phyloP scores from a whole-genome alignment of 2,329 filamentous ascomycete genomes.

The Trichocomaceae sp. region DNA sequence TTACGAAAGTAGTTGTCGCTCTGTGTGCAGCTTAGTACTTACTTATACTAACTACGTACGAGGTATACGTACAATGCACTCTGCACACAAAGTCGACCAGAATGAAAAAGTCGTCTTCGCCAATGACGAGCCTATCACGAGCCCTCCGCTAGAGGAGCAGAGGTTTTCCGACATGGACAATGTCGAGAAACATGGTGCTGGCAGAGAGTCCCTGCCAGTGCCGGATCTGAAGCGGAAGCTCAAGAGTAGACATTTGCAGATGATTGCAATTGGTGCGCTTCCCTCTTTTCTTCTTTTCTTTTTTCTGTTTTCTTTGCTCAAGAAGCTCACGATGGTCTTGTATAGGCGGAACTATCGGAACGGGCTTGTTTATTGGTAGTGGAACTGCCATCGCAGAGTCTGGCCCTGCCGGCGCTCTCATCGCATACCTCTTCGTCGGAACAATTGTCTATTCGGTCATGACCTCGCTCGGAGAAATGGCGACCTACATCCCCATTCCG shows the following conservation, averaged over 20 bases:
- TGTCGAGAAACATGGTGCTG: conserved; percentile 32
- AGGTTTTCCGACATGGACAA: conserved; percentile 18
- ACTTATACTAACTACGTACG: background rate
- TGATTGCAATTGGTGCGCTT: conserved; percentile 91
- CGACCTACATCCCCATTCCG: conserved; percentile 68
- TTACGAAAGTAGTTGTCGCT: background rate
- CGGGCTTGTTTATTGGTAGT: conserved; percentile 64
- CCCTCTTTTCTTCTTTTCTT: background rate
- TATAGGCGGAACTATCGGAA: conserved; percentile 61
- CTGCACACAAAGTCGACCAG: conserved; percentile 3
- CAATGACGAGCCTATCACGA: background rate
- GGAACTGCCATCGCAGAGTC: conserved; percentile 56
- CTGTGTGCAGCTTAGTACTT: background rate
- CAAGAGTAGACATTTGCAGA: conserved; percentile 85
- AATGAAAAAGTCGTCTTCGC: conserved; percentile 4
- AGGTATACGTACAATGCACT: background rate
- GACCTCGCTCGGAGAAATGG: conserved; percentile 61
- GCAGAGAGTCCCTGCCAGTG: conserved; percentile 54
- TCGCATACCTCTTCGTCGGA: conserved; percentile 65
- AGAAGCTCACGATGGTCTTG: background rate
- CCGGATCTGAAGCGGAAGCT: conserved; percentile 63
- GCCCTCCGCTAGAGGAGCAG: background rate
- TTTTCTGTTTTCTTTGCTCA: background rate
- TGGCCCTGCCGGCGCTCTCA: conserved; percentile 60
- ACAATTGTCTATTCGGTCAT: conserved; percentile 70